Evolutionary conservation across 1,284 basidiomycete genomes (phyloP).

Genomic region (Meripilus lineatus): DNA sequence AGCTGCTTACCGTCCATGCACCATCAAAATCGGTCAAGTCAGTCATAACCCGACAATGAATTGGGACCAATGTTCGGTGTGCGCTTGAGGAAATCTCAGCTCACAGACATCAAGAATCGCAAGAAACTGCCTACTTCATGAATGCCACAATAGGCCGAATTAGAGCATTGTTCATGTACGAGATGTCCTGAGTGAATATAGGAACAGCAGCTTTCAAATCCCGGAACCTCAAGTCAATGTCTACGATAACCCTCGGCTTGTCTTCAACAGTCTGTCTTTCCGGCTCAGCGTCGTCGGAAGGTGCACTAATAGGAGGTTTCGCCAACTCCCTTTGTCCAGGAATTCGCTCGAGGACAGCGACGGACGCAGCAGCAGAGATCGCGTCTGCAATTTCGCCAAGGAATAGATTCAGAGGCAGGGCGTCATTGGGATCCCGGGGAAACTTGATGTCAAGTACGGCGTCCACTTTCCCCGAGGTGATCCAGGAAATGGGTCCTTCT

Average conservation of each 20-base stretch:
- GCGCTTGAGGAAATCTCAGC: conserved; percentile 43
- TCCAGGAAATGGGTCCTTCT: conserved; percentile 94
- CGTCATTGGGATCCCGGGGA: conserved; percentile 75
- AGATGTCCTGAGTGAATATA: conserved; percentile 82
- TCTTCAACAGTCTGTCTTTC: conserved; percentile 31
- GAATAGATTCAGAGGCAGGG: conserved; percentile 81
- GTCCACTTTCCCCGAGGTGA: conserved; percentile 94
- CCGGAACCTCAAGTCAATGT: conserved; percentile 93
- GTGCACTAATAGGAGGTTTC: conserved; percentile 81
- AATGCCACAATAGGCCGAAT: conserved; percentile 97
- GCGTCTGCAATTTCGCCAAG: conserved; percentile 90
- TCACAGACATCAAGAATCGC: neutral
- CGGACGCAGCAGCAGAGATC: conserved; percentile 51
- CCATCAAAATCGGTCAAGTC: conserved; percentile 82
- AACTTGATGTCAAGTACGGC: conserved; percentile 98
- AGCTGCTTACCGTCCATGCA: conserved; percentile 74
- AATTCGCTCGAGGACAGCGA: conserved; percentile 64
- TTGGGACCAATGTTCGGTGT: conserved; percentile 88
- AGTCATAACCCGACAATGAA: conserved; percentile 82
- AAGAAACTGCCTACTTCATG: conserved; percentile 74
- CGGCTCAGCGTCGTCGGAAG: conserved; percentile 37
- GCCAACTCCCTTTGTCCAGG: conserved; percentile 87
- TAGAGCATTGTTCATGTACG: conserved; percentile 92
- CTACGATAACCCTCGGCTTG: conserved; percentile 64
- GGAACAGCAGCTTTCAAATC: conserved; percentile 97